Conservation (phyloP, 2,329 filamentous ascomycete genomes). For the Cadophora sp. region DNA sequence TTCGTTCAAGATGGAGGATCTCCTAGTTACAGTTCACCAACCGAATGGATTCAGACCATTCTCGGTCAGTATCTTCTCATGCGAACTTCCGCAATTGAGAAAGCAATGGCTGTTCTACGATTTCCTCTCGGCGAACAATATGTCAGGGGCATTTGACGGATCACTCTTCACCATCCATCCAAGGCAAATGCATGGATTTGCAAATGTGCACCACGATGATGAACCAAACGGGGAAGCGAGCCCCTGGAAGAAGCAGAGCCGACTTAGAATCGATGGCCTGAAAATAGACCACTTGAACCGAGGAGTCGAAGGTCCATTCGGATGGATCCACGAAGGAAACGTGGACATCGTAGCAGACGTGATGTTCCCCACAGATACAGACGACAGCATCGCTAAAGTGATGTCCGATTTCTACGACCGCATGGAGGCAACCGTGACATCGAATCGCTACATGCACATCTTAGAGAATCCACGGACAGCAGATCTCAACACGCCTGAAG, state of each 20-base stretch:
- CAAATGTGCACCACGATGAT: constrained; percentile 65
- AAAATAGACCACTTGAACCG: constrained; percentile 96
- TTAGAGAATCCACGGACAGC: constrained; percentile 53
- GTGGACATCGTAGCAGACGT: constrained; percentile 97
- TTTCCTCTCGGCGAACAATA: constrained; percentile 92
- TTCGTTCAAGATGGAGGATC: constrained; percentile 93
- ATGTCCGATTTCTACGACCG: constrained; percentile 98
- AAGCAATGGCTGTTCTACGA: constrained; percentile 99
- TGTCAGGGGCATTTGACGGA: constrained; percentile 94
- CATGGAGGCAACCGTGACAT: constrained; percentile 88
- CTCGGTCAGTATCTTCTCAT: constrained; percentile 93
- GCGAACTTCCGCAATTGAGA: constrained; percentile 87
- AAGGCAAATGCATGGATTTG: constrained; percentile 83
- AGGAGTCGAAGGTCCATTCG: constrained; percentile 91
- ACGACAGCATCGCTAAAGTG: constrained; percentile 90
- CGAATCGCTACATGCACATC: constrained; percentile 70
- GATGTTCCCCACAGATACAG: constrained; percentile 87
- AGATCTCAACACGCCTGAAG: constrained; percentile 41
- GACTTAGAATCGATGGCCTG: constrained; percentile 89
- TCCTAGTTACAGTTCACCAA: constrained; percentile 91
- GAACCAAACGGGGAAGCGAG: constrained; percentile 67
- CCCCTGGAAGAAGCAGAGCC: constrained; percentile 94
- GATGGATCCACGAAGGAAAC: constrained; percentile 97
- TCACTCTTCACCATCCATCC: constrained; percentile 98
- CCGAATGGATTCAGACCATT: constrained; percentile 92